Evolutionary conservation across 352 stramenopile genomes (phyloP).

Genomic region (Phytophthora lateralis): DNA sequence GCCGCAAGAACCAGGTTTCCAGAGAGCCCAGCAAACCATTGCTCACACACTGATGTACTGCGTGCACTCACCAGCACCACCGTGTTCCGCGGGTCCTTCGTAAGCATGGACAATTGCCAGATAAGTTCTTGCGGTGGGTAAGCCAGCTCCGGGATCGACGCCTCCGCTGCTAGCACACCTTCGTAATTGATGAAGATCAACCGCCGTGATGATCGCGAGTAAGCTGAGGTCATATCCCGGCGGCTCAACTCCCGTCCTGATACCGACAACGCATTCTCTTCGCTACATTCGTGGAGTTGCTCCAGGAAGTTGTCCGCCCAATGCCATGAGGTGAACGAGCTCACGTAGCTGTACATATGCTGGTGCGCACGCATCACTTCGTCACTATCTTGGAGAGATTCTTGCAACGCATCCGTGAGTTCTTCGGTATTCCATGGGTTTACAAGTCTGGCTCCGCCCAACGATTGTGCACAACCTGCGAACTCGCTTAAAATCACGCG

Average conservation of each 20-base stretch:
- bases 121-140: constrained; percentile 85
- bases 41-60: constrained; percentile 73
- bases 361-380: constrained; percentile 76
- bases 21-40: constrained; percentile 75
- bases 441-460: constrained; percentile 81
- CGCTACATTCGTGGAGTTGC: constrained; percentile 75
- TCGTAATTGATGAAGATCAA: constrained; percentile 92
- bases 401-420: constrained; percentile 55
- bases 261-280: constrained; percentile 71
- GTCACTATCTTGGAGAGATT: constrained; percentile 62
- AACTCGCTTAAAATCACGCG: constrained; percentile 93
- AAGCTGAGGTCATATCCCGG: constrained; percentile 88
- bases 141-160: constrained; percentile 87
- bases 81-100: constrained; percentile 72
- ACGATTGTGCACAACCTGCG: constrained; percentile 86
- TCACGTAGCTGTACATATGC: constrained; percentile 87
- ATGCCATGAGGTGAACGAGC: constrained; percentile 72
- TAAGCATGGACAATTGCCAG: constrained; percentile 86
- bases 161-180: constrained; percentile 81
- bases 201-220: constrained; percentile 65
- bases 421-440: constrained; percentile 91
- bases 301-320: constrained; percentile 85
- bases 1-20: constrained; percentile 74
- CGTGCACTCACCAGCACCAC: constrained; percentile 78
- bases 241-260: constrained; percentile 79